A percentile compares a stretch with the other conserved stretches of the same genome.
These are phyloP conservation scores for Penicillium alfredii DNA, from an alignment of 495 filamentous ascomycete genomes.

Conservation along the genomic window DNA sequence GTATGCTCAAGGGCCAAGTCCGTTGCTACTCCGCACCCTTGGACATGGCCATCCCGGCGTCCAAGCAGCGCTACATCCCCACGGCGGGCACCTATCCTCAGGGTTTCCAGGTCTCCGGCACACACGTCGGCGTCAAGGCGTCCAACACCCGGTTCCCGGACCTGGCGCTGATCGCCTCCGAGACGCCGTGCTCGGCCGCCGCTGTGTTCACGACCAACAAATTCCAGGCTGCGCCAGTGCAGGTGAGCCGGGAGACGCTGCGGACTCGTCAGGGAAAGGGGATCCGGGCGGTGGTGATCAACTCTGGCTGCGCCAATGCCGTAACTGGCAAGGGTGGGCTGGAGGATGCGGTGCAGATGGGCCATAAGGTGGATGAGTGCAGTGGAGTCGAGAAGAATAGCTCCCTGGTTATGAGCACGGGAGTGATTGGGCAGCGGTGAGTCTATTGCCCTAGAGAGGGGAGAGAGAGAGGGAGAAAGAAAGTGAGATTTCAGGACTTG, in stretches of 20 bases:
- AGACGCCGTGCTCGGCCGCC: slow-evolving; percentile 82
- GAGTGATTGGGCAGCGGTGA: slow-evolving; percentile 91
- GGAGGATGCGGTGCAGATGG: slow-evolving; percentile 86
- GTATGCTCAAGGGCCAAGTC: slow-evolving; percentile 41
- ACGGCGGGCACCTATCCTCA: slow-evolving; percentile 78
- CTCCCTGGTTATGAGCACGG: slow-evolving; percentile 94
- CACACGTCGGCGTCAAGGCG: slow-evolving; percentile 90
- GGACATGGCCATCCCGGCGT: slow-evolving; percentile 56
- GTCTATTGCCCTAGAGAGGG: neutral
- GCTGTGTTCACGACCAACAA: slow-evolving; percentile 98
- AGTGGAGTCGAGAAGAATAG: slow-evolving; percentile 56
- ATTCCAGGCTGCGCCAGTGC: slow-evolving; percentile 94
- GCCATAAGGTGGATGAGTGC: slow-evolving; percentile 63
- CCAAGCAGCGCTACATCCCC: slow-evolving; percentile 85
- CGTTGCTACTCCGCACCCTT: slow-evolving; percentile 57
- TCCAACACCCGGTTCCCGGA: slow-evolving; percentile 84
- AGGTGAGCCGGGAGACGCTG: slow-evolving; percentile 69
- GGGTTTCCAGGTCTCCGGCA: slow-evolving; percentile 82
- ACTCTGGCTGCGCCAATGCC: slow-evolving; percentile 95
- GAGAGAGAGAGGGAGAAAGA: neutral
- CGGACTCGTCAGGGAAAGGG: slow-evolving; percentile 59
- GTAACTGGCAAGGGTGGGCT: slow-evolving; percentile 89
- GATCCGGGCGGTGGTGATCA: slow-evolving; percentile 79
- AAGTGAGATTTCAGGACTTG: too few relatives aligned
- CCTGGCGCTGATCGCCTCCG: slow-evolving; percentile 80